These are phyloP conservation scores for Colletotrichum horii DNA, from an alignment of 2,329 filamentous ascomycete species.

Conservation along the genomic window DNA sequence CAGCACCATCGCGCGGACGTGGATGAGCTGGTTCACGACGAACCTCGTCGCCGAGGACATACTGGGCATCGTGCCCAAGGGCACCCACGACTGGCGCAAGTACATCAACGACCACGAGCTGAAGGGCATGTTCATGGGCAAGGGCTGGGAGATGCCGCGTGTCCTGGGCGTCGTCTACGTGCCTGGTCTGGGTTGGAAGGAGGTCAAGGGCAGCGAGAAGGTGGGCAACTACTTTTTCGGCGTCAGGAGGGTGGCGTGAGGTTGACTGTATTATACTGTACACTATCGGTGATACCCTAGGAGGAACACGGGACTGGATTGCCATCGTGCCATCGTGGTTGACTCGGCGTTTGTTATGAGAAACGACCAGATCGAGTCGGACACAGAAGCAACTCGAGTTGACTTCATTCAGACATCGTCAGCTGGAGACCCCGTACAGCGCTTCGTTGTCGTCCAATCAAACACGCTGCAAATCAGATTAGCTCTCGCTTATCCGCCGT, in stretches of 20 bases:
- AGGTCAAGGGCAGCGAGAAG: slow-evolving; percentile 80
- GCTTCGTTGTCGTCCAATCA: neutral
- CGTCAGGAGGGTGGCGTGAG: slow-evolving; percentile 56
- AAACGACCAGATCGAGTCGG: neutral
- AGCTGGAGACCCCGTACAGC: neutral
- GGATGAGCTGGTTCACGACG: slow-evolving; percentile 89
- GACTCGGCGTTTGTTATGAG: neutral
- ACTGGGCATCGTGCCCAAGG: slow-evolving; percentile 83
- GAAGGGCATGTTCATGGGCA: slow-evolving; percentile 56
- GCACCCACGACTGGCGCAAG: slow-evolving; percentile 96
- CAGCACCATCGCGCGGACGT: slow-evolving; percentile 90
- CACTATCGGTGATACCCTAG: slow-evolving; percentile 2
- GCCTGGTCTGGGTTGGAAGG: slow-evolving; percentile 88
- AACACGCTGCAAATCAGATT: neutral
- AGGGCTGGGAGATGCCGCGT: slow-evolving; percentile 64
- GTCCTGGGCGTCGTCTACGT: slow-evolving; percentile 89
- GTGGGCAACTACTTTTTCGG: slow-evolving; percentile 97
- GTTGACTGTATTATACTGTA: slow-evolving; percentile 7
- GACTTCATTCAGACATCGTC: neutral
- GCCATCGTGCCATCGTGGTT: neutral
- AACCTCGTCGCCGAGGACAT: slow-evolving; percentile 92
- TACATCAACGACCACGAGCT: slow-evolving; percentile 91
- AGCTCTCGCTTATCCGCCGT: slow-evolving; percentile 1
- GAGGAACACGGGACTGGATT: neutral
- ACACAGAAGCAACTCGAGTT: neutral